Evolutionary conservation across 345 rosid genomes (phyloP).

Genomic region (Citropsis articulata): DNA sequence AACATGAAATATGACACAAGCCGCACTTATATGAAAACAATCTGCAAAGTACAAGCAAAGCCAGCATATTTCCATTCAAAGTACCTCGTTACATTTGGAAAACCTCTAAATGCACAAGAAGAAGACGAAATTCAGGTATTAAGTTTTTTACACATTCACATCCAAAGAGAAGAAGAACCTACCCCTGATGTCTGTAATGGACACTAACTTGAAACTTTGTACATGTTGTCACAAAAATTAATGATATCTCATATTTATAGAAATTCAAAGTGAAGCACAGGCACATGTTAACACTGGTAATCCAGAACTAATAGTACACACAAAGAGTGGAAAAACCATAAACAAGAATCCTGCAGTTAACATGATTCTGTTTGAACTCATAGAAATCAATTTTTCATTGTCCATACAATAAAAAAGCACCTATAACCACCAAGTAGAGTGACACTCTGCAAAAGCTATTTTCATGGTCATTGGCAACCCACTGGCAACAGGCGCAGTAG

Average conservation of each 20-base stretch:
- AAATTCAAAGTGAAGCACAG: neutral
- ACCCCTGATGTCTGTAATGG: neutral
- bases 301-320: neutral
- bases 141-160: neutral
- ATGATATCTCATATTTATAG: neutral
- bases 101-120: neutral
- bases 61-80: neutral
- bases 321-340: neutral
- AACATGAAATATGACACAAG: constrained; percentile 1
- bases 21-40: neutral
- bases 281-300: neutral
- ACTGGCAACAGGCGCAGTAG: neutral
- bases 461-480: neutral
- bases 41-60: neutral
- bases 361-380: neutral
- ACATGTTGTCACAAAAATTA: neutral
- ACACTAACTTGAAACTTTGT: neutral
- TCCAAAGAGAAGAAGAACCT: neutral
- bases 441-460: neutral
- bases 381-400: neutral
- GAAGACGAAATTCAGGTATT: neutral
- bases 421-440: neutral
- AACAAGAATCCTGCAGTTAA: neutral
- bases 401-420: neutral
- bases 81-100: neutral